These are phyloP conservation scores for Aureobasidium uvarum DNA, from an alignment of 2,329 filamentous ascomycete genomes.

Conservation along the genomic window DNA sequence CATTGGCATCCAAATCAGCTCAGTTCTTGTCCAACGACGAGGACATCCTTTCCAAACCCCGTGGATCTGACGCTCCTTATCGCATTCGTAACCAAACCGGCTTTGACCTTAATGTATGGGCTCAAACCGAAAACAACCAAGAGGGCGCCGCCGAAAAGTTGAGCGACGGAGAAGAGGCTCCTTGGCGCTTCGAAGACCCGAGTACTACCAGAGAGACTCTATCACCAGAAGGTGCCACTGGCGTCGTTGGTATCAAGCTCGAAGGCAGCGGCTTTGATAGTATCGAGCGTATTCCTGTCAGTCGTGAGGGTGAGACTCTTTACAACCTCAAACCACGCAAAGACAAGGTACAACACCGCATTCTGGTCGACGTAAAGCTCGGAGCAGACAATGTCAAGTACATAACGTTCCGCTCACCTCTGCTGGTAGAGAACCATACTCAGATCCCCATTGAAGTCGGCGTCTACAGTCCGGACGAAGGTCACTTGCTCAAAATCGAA, in stretches of 20 bases:
- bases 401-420: conserved; percentile 88
- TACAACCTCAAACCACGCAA: conserved; percentile 87
- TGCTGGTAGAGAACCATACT: conserved; percentile 92
- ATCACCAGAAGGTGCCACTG: conserved; percentile 75
- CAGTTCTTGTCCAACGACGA: conserved; percentile 85
- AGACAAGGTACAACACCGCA: conserved; percentile 78
- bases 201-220: conserved; percentile 94
- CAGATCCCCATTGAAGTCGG: conserved; percentile 94
- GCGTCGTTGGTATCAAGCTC: conserved; percentile 76
- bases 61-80: conserved; percentile 88
- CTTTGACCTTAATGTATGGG: conserved; percentile 82
- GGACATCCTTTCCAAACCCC: conserved; percentile 88
- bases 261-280: conserved; percentile 94
- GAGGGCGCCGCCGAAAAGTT: conserved; percentile 72
- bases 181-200: conserved; percentile 97
- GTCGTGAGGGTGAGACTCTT: conserved; percentile 88
- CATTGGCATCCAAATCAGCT: conserved; percentile 86
- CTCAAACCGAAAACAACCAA: conserved; percentile 69
- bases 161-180: conserved; percentile 82
- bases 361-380: conserved; percentile 87
- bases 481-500: conserved; percentile 93
- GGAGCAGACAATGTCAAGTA: conserved; percentile 98
- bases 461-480: conserved; percentile 81
- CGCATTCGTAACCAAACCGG: conserved; percentile 93
- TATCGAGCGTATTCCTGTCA: conserved; percentile 82